phyloP scores from a whole-genome alignment of 208 protist genomes.

The Leishmania guyanensis region DNA sequence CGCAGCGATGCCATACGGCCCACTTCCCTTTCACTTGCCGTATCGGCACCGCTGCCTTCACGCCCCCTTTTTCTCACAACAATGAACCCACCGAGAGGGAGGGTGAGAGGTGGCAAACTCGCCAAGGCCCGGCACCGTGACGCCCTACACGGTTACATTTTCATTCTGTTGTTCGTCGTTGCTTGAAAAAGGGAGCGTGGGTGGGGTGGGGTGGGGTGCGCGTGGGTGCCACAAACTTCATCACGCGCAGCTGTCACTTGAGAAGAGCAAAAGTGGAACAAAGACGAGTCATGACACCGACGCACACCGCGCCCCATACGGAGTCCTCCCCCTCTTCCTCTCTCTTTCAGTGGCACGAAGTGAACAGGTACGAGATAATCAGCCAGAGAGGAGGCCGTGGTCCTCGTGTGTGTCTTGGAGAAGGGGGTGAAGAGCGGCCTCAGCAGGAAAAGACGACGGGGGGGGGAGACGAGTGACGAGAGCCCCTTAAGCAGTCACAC shows the following conservation, averaged over 20 bases:
- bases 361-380: not conserved
- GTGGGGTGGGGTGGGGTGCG: too few relatives aligned
- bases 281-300: too few relatives aligned
- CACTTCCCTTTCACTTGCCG: not conserved
- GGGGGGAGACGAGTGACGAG: not conserved
- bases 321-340: not conserved
- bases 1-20: not conserved
- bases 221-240: not conserved
- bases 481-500: not conserved
- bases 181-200: too few relatives aligned
- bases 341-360: not conserved
- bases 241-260: not conserved
- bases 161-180: too few relatives aligned
- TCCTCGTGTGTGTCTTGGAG: not conserved
- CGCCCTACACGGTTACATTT: not conserved
- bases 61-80: not conserved
- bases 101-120: not conserved
- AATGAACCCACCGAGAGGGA: not conserved
- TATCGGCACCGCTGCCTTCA: not conserved
- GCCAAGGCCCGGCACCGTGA: not conserved
- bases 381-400: not conserved
- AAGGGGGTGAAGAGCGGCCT: not conserved
- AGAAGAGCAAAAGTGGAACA: not conserved
- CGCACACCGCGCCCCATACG: not conserved
- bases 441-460: not conserved